Evolutionary conservation across 768 basidiomycete species (phyloP).

Genomic region (Leccinum incarnatum): DNA sequence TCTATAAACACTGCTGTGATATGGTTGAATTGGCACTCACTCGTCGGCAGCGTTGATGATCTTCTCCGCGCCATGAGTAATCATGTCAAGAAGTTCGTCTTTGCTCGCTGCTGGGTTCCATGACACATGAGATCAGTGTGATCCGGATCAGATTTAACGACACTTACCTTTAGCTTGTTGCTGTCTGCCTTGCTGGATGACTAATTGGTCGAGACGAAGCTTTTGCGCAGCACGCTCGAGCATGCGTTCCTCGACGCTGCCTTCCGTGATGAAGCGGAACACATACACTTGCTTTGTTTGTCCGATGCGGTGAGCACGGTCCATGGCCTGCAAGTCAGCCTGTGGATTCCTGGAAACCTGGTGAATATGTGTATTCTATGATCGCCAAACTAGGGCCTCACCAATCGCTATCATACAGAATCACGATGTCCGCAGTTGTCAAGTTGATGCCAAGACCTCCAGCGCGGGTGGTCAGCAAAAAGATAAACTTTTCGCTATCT

Average conservation of each 20-base stretch:
- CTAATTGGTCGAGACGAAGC: slow-evolving; percentile 89
- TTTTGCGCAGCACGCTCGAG: slow-evolving; percentile 92
- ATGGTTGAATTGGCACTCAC: slow-evolving; percentile 41
- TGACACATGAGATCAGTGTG: not conserved
- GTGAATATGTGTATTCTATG: slow-evolving; percentile 1
- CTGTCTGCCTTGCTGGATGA: slow-evolving; percentile 92
- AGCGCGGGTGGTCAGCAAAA: slow-evolving; percentile 93
- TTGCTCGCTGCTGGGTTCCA: slow-evolving; percentile 74
- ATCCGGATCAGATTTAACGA: not conserved
- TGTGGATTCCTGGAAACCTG: slow-evolving; percentile 80
- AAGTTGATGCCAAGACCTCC: slow-evolving; percentile 97
- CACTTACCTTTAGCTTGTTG: slow-evolving; percentile 74
- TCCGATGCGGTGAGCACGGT: slow-evolving; percentile 94
- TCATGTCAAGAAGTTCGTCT: slow-evolving; percentile 97
- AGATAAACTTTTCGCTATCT: slow-evolving; percentile 92
- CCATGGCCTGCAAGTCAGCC: slow-evolving; percentile 98
- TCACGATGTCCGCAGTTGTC: slow-evolving; percentile 91
- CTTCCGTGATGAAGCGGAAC: slow-evolving; percentile 80
- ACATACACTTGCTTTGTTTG: slow-evolving; percentile 90
- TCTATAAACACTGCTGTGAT: not conserved
- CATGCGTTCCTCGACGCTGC: slow-evolving; percentile 91
- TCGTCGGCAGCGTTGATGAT: slow-evolving; percentile 82
- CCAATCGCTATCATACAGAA: slow-evolving; percentile 98
- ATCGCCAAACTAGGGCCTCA: slow-evolving; percentile 30
- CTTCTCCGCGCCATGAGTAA: slow-evolving; percentile 94